phyloP scores from a whole-genome alignment of 345 rosid genomes.

The Rhizophora mangle region DNA sequence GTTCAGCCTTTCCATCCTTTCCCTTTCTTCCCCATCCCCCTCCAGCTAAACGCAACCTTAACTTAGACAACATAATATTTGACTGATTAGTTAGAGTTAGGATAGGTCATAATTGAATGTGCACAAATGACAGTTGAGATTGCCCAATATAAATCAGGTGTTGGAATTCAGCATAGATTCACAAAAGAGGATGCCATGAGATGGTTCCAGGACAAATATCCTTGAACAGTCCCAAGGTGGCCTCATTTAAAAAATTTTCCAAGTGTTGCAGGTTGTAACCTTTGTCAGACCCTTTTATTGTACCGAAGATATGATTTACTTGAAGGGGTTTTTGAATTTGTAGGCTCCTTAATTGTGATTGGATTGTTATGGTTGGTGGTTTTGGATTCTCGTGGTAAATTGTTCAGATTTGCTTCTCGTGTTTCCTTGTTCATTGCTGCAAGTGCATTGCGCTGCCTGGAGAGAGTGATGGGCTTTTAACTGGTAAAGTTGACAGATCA shows the following conservation, averaged over 20 bases:
- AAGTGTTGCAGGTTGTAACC: constrained; percentile 5
- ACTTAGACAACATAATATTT: too few relatives aligned
- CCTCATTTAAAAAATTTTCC: constrained; percentile 17
- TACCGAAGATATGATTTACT: not conserved
- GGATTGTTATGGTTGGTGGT: not conserved
- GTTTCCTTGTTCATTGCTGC: too few relatives aligned
- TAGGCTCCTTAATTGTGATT: not conserved
- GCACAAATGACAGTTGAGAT: too few relatives aligned
- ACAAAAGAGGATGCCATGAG: constrained; percentile 93
- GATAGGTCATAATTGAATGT: too few relatives aligned
- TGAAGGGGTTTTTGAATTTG: constrained; percentile 5
- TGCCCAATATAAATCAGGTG: not conserved
- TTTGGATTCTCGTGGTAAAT: not conserved
- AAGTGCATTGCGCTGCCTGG: too few relatives aligned
- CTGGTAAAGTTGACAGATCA: too few relatives aligned
- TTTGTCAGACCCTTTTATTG: not conserved
- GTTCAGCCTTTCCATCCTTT: too few relatives aligned
- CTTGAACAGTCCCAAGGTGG: constrained; percentile 65
- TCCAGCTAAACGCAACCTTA: too few relatives aligned
- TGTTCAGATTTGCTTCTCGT: too few relatives aligned
- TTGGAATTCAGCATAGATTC: constrained; percentile 86
- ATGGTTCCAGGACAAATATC: constrained; percentile 92
- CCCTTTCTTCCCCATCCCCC: too few relatives aligned
- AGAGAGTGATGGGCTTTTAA: too few relatives aligned
- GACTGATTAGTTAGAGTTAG: too few relatives aligned